Evolutionary conservation across 2,329 filamentous ascomycete genomes (phyloP), one percentile per base, ranked within the genome.

Genomic region (Fusarium illudens): DNA sequence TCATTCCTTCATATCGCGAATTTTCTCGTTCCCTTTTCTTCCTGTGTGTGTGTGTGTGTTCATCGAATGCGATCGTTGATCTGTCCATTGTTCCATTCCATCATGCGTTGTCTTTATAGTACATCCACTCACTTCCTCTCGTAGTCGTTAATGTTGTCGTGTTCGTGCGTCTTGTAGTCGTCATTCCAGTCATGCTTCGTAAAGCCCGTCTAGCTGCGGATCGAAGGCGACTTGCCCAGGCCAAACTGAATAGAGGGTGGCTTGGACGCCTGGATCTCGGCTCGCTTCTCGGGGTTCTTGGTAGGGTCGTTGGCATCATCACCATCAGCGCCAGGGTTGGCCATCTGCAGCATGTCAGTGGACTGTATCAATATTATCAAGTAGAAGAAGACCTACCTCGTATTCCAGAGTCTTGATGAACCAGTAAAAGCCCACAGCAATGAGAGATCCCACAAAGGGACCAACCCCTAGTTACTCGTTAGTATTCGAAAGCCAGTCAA

Each of bases 301-400:
- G 80, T 82, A 9, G 81, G 80, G 68, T 83, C 81, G 48, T 82
- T 83, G 22, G 70, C 56, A 33, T 77, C 74, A 58, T 83, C 81
- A 25, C 81, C 81, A 65, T 84, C 82, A 20, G 82, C 81, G 12
- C 81, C 81, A 20, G 82, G 81, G 63, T 83, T 84, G 11, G 80
- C 82, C 79, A 82, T 82, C 75, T 81, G 27, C 32, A 33, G 6
- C 5, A 32, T 22, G 20, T 67, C 42, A 56, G 29, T 37, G 25
- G 15, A 8, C 3, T 42, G 27, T 15, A 7, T 10, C 6, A 11
- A 9, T 13, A 25, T 6, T 32, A 15, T 25, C 10, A 19, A 4
- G 6, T 2, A 10, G 25, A 11, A 10, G 25, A 11, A 6, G 12
- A 19, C 70, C 63, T 62, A 75, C 75, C 71, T 80, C 78, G 37